Conservation (phyloP, 192 early-diverging fungal species). For the Entomortierella parvispora region DNA sequence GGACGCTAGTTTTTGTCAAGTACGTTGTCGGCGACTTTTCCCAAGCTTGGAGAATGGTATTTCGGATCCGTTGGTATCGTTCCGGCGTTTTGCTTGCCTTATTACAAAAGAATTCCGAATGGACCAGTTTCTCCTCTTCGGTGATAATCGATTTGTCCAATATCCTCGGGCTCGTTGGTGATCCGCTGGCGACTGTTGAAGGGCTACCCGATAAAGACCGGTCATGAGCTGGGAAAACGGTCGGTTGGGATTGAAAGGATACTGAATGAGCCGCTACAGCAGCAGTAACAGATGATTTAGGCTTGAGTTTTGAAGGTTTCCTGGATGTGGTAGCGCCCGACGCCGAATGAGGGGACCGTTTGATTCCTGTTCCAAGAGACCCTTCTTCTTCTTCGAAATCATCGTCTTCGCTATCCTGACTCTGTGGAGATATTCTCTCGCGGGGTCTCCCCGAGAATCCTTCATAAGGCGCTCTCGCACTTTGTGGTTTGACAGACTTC, state of each 20-base stretch:
- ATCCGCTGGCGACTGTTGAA: not conserved
- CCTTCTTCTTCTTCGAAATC: constrained; percentile 45
- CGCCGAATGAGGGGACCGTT: not conserved
- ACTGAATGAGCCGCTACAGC: not conserved
- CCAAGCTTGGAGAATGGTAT: constrained; percentile 90
- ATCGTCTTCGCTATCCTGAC: constrained; percentile 22
- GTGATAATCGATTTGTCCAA: constrained; percentile 60
- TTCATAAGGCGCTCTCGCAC: too few species aligned
- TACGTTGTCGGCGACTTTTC: constrained; percentile 71
- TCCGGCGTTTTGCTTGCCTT: constrained; percentile 85
- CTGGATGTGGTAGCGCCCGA: not conserved
- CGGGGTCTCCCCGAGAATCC: not conserved
- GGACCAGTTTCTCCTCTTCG: constrained; percentile 58
- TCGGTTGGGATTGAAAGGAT: not conserved
- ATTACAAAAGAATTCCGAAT: constrained; percentile 76
- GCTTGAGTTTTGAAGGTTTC: constrained; percentile 10
- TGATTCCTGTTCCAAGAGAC: constrained; percentile 31
- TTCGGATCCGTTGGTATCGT: constrained; percentile 88
- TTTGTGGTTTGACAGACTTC: too few species aligned
- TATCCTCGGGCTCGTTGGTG: constrained; percentile 9
- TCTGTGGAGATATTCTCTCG: not conserved
- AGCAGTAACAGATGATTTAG: not conserved
- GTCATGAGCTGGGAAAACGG: constrained; percentile 1
- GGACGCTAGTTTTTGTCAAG: constrained; percentile 83
- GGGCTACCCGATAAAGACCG: not conserved